Base-by-base conservation (phyloP, 2,329 filamentous ascomycete genomes). In the Colletotrichum tanaceti region DNA sequence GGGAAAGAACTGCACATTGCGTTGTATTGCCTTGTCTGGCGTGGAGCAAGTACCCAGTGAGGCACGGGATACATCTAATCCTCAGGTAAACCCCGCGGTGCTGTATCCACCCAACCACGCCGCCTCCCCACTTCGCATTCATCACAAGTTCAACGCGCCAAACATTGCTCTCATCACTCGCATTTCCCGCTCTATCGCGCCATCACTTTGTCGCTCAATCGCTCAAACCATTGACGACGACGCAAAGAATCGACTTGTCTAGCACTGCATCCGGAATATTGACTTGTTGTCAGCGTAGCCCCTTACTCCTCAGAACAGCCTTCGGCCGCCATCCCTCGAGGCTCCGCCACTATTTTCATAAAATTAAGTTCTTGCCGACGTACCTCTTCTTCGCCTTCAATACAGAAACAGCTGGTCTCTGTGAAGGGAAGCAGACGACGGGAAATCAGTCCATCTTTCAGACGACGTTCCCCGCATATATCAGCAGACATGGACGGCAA, bases 401-500 rank as follows among this genome's bases (percentile, higher is more conserved):
- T 5, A n/a, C 44, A 32, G 22, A n/a, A 39, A 20, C 32, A 39
- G n/a, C 28, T 39, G 47, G 28, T 20, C n/a, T 39, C 44, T 11
- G 9, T 0, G 16, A 16, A 39, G n/a, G n/a, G 7, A 5, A 20
- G 13, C 32, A 22, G 32, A 54, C 52, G 13, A 54, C 32, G n/a
- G 22, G 11, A 22, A 22, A 7, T 18, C 4, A 38, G 4, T 39
- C 7, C 28, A 14, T 5, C 43, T 16, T 14, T 14, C 16, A 18
- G 13, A 39, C 7, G 46, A 47, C 58, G 46, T 24, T 22, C 16
- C 7, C 18, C 10, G n/a, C n/a, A 53, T 5, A 18, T n/a, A 38
- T 32, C 41, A 61, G 10, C 64, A 53, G 47, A 70, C 70, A 98
- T 98, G 95, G 95, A 98, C 82, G 92, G 93, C 77, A 93, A 97